Base-by-base conservation (phyloP, 2,329 filamentous ascomycete species). In the Penicillium sp. region DNA sequence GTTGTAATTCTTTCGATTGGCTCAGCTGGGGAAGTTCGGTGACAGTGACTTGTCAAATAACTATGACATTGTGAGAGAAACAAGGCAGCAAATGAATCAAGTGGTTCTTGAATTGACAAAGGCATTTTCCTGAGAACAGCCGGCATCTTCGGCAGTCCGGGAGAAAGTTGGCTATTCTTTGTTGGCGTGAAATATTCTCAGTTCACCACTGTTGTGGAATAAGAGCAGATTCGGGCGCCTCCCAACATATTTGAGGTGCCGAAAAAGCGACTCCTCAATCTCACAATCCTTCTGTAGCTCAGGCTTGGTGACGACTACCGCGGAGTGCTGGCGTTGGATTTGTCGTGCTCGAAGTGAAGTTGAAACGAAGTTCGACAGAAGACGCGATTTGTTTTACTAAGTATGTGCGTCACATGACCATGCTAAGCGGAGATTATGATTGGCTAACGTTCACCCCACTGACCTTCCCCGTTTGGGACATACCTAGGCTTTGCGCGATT, bases 331-430 rank as follows among this genome's bases (percentile, higher is more conserved):
- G n/a, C n/a, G n/a, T n/a, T n/a, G n/a, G n/a, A n/a, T 33, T 33
- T 33, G 28, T 12, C 28, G 28, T 33, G 28, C 28, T n/a, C n/a
- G n/a, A n/a, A n/a, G n/a, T n/a, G n/a, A n/a, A n/a, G n/a, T n/a
- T n/a, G n/a, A n/a, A n/a, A n/a, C n/a, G n/a, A n/a, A n/a, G n/a
- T n/a, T n/a, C n/a, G n/a, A n/a, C n/a, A n/a, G n/a, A n/a, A n/a
- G n/a, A n/a, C n/a, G n/a, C n/a, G n/a, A n/a, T n/a, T n/a, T n/a
- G n/a, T n/a, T n/a, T n/a, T n/a, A n/a, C n/a, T n/a, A n/a, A 16
- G 16, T 14, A 3, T 35, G 67, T 69, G 67, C 63, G 63, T 66
- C 67, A 69, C 66, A 61, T 69, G 67, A 68, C 51, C 11, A 55
- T 60, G 62, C 62, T 65, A 63, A 64, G 61, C 51, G 5, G 45